Base-by-base conservation (phyloP, 305 asterid genomes). In the Fraxinus floribunda region DNA sequence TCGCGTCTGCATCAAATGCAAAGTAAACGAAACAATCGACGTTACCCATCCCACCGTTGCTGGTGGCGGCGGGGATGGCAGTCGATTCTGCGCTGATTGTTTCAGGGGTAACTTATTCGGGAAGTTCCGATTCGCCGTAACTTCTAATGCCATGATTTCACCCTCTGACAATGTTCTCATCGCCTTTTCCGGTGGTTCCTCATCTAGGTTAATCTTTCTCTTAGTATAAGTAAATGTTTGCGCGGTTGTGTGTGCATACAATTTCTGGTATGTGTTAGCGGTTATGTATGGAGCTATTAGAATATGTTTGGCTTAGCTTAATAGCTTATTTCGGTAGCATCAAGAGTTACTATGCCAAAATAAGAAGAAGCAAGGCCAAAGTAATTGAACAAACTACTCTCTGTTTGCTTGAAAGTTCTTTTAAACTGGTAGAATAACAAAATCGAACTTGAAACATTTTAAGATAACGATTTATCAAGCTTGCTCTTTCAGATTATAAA, bases 141-240 rank as follows among this genome's bases (percentile, higher is more conserved):
- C 93, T 70, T 87, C 98, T 46, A 95, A 94, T 85, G 98, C 91
- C 22, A 85, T 95, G 95, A 93, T 95, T 86, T 91, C 89, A 49
- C 98, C 98, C 39, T 86, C 97, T 24, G 98, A 94, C 85, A 92
- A 91, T 4, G 91, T 93, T 71, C 98, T 94, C 73, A 93, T 95
- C 16, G 98, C 97, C 0, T 95, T 94, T 84, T 94, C 99, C 15
- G 98, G 98, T 39, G 97, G 97, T 66, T 84, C 94, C 52, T 89
- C 94, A 30, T 95, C 99, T 78, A 94, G 99, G 99, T 95, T 18
- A 30, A 16, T 70, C 75, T 79, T 4, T 13, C 8, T 81, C 6
- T 20, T 29, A 4, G 36, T 60, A 3, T 38, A 18, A 3, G 46
- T 60, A 16, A 16, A 15, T 16, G 2, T 49, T 15, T 4, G 22